Percentiles rank a stretch among this genome's conserved stretches.
These are phyloP conservation scores for Wallemia ichthyophaga DNA, from an alignment of 1,284 basidiomycete genomes.

Conservation along the genomic window DNA sequence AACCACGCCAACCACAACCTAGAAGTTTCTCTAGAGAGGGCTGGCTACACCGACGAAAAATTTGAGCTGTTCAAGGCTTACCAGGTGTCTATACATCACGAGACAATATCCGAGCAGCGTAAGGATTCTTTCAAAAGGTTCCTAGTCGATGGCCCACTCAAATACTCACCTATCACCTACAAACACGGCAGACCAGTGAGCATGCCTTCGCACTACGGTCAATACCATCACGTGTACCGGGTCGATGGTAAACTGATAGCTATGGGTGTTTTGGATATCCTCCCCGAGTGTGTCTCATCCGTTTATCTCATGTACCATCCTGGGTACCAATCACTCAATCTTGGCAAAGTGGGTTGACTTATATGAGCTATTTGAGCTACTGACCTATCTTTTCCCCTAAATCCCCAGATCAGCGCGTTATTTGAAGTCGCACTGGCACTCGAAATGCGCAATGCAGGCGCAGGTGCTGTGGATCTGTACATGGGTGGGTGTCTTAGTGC, in stretches of 20 bases:
- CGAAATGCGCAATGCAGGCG: conserved; percentile 43
- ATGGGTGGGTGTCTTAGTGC: conserved; percentile 41
- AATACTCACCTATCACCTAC: conserved; percentile 10
- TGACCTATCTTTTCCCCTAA: background rate
- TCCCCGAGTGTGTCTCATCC: conserved; percentile 65
- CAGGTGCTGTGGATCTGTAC: conserved; percentile 32
- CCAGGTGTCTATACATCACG: conserved; percentile 44
- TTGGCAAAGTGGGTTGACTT: conserved; percentile 57
- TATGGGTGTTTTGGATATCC: conserved; percentile 64
- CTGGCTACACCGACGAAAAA: conserved; percentile 47
- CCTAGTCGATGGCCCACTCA: conserved; percentile 44
- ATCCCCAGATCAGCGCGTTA: conserved; percentile 39
- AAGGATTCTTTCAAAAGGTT: conserved; percentile 34
- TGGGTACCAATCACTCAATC: conserved; percentile 35
- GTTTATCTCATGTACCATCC: conserved; percentile 89
- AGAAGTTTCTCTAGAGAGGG: conserved; percentile 31
- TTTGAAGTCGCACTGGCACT: conserved; percentile 38
- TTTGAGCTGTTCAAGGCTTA: conserved; percentile 44
- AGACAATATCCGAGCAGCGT: conserved; percentile 22
- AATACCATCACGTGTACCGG: conserved; percentile 49
- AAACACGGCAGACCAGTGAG: conserved; percentile 10
- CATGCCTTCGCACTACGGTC: conserved; percentile 43
- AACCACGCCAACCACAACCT: conserved; percentile 19
- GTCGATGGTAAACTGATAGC: conserved; percentile 56
- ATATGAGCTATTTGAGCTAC: conserved; percentile 1